Evolutionary conservation across 2,329 filamentous ascomycete genomes (phyloP).

Genomic region (Pyricularia sp.): DNA sequence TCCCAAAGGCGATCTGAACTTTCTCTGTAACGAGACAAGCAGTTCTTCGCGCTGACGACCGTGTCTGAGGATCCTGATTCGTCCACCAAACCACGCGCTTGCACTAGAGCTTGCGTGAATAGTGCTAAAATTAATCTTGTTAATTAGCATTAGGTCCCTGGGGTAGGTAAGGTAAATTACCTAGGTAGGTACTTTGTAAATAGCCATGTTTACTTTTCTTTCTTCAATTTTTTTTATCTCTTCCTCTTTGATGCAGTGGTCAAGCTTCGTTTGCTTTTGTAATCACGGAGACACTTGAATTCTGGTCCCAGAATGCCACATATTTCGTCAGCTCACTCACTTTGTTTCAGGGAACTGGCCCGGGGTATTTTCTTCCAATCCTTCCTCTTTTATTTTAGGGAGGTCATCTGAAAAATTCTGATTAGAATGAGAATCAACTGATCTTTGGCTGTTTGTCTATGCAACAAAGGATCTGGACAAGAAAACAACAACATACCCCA

Average conservation of each 20-base stretch:
- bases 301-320: not conserved
- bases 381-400: not conserved
- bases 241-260: not conserved
- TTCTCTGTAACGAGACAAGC: constrained; percentile 1
- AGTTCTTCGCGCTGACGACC: not conserved
- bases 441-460: not conserved
- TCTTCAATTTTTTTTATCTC: not conserved
- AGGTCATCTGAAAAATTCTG: not conserved
- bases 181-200: too few species aligned
- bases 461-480: not conserved
- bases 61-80: not conserved
- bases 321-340: not conserved
- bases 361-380: not conserved
- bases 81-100: not conserved
- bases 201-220: not conserved
- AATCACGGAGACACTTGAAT: not conserved
- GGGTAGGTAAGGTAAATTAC: too few species aligned
- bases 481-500: not conserved
- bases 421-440: not conserved
- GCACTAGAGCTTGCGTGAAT: not conserved
- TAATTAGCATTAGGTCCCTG: not conserved
- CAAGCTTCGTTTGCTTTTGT: not conserved
- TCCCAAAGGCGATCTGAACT: not conserved
- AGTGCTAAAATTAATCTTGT: not conserved
- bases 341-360: not conserved